Evolutionary conservation across 2,329 filamentous ascomycete genomes (phyloP).

Genomic region (Alternaria postmessia): DNA sequence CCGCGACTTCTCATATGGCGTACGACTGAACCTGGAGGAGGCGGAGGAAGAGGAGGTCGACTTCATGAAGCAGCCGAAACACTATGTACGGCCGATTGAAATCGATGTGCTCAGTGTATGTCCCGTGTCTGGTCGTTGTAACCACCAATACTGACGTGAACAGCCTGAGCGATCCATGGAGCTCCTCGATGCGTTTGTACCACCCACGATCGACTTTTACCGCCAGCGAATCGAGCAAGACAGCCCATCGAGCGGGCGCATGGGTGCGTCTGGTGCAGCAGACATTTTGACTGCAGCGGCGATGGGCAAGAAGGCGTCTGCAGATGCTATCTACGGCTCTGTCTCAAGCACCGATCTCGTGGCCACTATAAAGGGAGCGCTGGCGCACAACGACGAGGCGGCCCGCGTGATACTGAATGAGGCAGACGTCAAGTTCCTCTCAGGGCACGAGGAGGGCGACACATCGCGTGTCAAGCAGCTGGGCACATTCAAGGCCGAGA

Average conservation of each 20-base stretch:
- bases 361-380: slow-evolving; percentile 56
- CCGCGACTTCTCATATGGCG: slow-evolving; percentile 58
- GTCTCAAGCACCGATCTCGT: slow-evolving; percentile 64
- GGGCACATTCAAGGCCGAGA: slow-evolving; percentile 62
- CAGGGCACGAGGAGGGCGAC: slow-evolving; percentile 46
- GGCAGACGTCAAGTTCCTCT: slow-evolving; percentile 60
- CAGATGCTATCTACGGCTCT: slow-evolving; percentile 60
- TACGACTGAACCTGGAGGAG: slow-evolving; percentile 41
- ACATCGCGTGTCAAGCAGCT: slow-evolving; percentile 60
- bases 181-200: slow-evolving; percentile 59
- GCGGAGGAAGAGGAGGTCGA: slow-evolving; percentile 34
- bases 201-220: slow-evolving; percentile 58
- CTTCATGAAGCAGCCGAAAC: slow-evolving; percentile 24
- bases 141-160: slow-evolving; percentile 26
- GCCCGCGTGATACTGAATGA: slow-evolving; percentile 59
- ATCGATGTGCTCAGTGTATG: slow-evolving; percentile 53
- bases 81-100: slow-evolving; percentile 50
- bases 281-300: slow-evolving; percentile 48
- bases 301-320: slow-evolving; percentile 37
- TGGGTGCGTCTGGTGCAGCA: slow-evolving; percentile 47
- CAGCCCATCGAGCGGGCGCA: slow-evolving; percentile 38
- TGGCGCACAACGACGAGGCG: slow-evolving; percentile 62
- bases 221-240: slow-evolving; percentile 55
- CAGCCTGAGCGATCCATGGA: slow-evolving; percentile 56
- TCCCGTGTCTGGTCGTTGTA: background rate